Conservation (phyloP, 257 asterid species). For the Echites panduratus region DNA sequence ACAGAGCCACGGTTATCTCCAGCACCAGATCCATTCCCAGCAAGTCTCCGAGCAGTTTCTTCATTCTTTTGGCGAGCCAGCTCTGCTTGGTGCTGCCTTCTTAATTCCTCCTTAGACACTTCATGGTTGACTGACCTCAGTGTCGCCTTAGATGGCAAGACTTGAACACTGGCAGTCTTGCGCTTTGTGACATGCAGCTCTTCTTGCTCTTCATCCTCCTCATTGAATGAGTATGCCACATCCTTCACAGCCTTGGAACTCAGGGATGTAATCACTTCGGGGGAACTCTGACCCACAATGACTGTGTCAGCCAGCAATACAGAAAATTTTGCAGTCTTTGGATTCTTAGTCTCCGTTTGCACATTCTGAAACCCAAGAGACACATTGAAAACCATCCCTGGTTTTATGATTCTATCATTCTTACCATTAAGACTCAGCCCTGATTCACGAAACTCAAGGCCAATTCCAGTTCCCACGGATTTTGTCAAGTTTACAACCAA, state of each 20-base stretch:
- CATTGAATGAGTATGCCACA: constrained; percentile 17
- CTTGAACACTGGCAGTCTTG: background rate
- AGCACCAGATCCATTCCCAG: constrained; percentile 14
- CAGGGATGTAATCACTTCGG: constrained; percentile 11
- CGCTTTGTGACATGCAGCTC: background rate
- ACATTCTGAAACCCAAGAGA: constrained; percentile 13
- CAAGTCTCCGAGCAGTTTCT: constrained; percentile 15
- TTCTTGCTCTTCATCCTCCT: constrained; percentile 10
- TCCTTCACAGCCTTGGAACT: constrained; percentile 19
- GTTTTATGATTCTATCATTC: constrained; percentile 8
- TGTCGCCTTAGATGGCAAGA: constrained; percentile 13
- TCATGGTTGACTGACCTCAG: constrained; percentile 15
- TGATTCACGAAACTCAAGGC: constrained; percentile 17
- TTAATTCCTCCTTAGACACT: constrained; percentile 14
- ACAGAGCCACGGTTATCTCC: constrained; percentile 7
- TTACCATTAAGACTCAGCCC: constrained; percentile 11
- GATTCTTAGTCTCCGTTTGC: constrained; percentile 10
- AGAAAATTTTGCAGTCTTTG: constrained; percentile 10
- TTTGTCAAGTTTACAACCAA: constrained; percentile 16
- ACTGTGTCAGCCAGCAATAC: constrained; percentile 15
- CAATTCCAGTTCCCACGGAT: constrained; percentile 17
- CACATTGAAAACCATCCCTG: constrained; percentile 16
- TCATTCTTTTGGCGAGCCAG: constrained; percentile 18
- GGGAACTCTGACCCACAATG: constrained; percentile 4
- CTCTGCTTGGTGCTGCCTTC: constrained; percentile 18